Percentiles rank a stretch among this genome's conserved stretches.
Evolutionary conservation across 2,329 filamentous ascomycete genomes (phyloP).

Genomic region (Aspergillus amoenus): DNA sequence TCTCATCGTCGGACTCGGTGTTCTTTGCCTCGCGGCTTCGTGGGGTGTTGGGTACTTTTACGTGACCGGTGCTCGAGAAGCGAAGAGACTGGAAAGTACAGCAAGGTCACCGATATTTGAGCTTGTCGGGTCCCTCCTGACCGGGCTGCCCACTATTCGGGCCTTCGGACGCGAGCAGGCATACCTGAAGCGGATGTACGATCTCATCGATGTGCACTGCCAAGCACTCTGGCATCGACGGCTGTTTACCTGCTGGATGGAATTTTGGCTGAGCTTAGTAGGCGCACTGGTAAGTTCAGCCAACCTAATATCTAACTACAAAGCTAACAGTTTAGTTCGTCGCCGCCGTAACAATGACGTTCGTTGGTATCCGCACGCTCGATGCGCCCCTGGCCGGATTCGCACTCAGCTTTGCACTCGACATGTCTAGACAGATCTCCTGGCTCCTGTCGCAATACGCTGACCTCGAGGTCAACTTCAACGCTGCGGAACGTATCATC

Average conservation of each 20-base stretch:
- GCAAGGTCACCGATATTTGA: slow-evolving; percentile 79
- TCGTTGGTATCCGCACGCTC: slow-evolving; percentile 61
- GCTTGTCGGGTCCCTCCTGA: slow-evolving; percentile 71
- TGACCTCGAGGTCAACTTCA: slow-evolving; percentile 56
- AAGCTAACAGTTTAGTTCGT: slow-evolving; percentile 57
- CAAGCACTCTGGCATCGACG: slow-evolving; percentile 66
- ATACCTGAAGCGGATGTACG: slow-evolving; percentile 70
- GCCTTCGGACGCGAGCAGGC: slow-evolving; percentile 68
- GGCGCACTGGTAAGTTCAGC: slow-evolving; percentile 52
- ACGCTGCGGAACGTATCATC: slow-evolving; percentile 46
- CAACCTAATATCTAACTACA: no score
- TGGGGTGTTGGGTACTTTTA: slow-evolving; percentile 53
- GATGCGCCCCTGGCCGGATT: slow-evolving; percentile 73
- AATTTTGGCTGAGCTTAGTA: slow-evolving; percentile 68
- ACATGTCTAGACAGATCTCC: slow-evolving; percentile 64
- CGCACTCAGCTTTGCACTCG: slow-evolving; percentile 69
- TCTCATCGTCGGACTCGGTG: slow-evolving; percentile 62
- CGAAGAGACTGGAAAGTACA: slow-evolving; percentile 75
- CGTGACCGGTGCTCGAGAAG: slow-evolving; percentile 68
- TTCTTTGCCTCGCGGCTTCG: slow-evolving; percentile 51
- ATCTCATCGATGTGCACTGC: slow-evolving; percentile 66
- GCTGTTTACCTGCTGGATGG: slow-evolving; percentile 76
- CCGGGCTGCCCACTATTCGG: slow-evolving; percentile 72
- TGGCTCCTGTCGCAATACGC: slow-evolving; percentile 68
- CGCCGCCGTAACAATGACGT: slow-evolving; percentile 62